Base-by-base conservation (phyloP, 768 basidiomycete genomes). In the Hebeloma cylindrosporum region DNA sequence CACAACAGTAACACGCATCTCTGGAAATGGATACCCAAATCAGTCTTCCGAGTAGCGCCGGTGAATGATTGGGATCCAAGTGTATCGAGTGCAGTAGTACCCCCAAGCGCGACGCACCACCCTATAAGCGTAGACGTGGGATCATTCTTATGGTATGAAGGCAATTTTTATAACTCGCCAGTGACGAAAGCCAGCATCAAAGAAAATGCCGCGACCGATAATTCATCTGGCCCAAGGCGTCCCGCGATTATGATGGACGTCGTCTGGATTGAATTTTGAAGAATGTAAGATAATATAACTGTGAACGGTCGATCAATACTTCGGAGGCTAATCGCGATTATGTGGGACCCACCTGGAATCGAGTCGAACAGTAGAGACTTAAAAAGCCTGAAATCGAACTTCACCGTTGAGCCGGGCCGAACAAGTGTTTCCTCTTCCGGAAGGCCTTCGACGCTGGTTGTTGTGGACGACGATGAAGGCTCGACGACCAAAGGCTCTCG, bases 141-240 rank as follows among this genome's bases (percentile, higher is more conserved):
- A 82, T 74, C 76, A 71, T 66, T 52, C 58, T 60, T 58, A 47
- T 56, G 35, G 54, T 44, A 52, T 42, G 47, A 38, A 22, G 48
- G 35, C 61, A 56, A 50, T 46, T 41, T 57, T 44, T 48, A 50
- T 58, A 58, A 82, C 81, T 81, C 66, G 78, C 84, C 83, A 73
- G 86, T 84, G 6, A 87, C 86, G 59, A 80, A 85, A 10, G 85
- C 85, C 53, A 89, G 64, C 85, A 88, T 88, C 59, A 85, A 66
- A 21, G 83, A 75, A 54, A 88, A 84, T 31, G 87, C 85, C 9
- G 87, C 75, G 2, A 78, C 80, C 1, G 85, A 85, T 11, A 89
- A 68, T 55, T 85, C 80, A 51, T 82, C 69, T 14, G 85, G 78
- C 2, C 87, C 85, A 7, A 88, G 72, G 14, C 79, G 78, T 18